phyloP scores from a whole-genome alignment of 805 yeast species.

The Candida ovalis region DNA sequence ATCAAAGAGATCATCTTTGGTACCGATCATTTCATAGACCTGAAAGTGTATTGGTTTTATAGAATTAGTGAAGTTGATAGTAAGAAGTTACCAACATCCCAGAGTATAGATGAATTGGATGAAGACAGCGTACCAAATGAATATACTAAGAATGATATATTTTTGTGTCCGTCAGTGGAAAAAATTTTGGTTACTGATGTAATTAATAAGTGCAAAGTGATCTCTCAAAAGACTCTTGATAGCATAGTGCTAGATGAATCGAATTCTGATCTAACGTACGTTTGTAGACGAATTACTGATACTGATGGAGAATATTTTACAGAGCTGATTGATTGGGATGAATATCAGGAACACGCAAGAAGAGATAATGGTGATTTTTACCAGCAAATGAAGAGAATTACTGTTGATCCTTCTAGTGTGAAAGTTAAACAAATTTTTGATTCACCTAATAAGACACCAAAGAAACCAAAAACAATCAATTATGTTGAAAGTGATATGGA shows the following conservation, averaged over 20 bases:
- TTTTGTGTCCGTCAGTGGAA: conserved; percentile 48
- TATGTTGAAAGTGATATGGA: conserved; percentile 7
- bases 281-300: conserved; percentile 43
- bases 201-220: conserved; percentile 40
- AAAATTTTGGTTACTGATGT: conserved; percentile 42
- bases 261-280: conserved; percentile 28
- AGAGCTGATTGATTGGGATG: conserved; percentile 38
- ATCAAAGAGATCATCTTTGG: conserved; percentile 52
- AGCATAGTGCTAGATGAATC: conserved; percentile 36
- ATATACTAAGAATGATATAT: conserved; percentile 42
- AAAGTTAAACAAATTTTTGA: conserved; percentile 1
- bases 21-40: conserved; percentile 42
- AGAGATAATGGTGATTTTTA: conserved; percentile 31
- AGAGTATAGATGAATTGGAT: conserved; percentile 10
- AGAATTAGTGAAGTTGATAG: conserved; percentile 37
- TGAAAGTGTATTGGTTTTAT: conserved; percentile 47
- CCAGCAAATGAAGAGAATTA: conserved; percentile 28
- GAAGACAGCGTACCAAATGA: conserved; percentile 16
- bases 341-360: conserved; percentile 23
- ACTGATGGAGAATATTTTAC: conserved; percentile 33
- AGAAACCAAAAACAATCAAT: conserved; percentile 10
- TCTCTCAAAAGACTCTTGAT: conserved; percentile 34
- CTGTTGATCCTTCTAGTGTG: conserved; percentile 24
- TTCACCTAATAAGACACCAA: conserved; percentile 10
- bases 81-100: conserved; percentile 20